A percentile compares a stretch with the other conserved stretches of the same genome.
phyloP scores from a whole-genome alignment of 805 yeast species.

The Candida ficus region DNA sequence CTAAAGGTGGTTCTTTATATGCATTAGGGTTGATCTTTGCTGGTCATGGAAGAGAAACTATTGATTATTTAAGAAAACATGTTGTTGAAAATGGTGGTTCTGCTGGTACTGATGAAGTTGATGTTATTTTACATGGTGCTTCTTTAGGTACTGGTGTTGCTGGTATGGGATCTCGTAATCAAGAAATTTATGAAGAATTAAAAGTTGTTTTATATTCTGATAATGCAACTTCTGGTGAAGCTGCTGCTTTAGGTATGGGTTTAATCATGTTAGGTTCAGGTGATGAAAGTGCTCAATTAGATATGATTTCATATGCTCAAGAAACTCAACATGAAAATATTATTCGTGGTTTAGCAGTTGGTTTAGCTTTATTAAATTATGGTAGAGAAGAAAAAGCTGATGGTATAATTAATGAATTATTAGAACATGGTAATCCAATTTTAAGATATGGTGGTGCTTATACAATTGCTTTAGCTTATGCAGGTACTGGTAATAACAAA shows the following conservation, averaged over 20 bases:
- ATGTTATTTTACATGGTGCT: conserved; percentile 91
- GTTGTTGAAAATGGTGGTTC: conserved; percentile 57
- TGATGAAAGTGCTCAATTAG: conserved; percentile 57
- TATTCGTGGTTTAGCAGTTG: conserved; percentile 87
- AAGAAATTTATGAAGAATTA: conserved; percentile 70
- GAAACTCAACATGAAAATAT: conserved; percentile 96
- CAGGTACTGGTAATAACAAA: conserved; percentile 87
- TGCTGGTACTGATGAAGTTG: conserved; percentile 66
- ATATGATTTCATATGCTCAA: conserved; percentile 86
- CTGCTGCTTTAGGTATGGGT: conserved; percentile 96
- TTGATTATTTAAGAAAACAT: conserved; percentile 70
- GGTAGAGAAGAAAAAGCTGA: conserved; percentile 85
- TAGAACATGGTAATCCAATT: conserved; percentile 72
- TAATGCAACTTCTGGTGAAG: conserved; percentile 91
- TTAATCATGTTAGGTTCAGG: conserved; percentile 92
- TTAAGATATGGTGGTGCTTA: conserved; percentile 95
- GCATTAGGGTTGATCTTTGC: conserved; percentile 94
- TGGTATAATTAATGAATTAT: conserved; percentile 54
- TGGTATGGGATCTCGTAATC: conserved; percentile 86
- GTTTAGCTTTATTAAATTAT: conserved; percentile 79
- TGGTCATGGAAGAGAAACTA: conserved; percentile 88
- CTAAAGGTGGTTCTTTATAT: conserved; percentile 92
- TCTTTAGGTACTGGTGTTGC: conserved; percentile 94
- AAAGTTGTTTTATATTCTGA: conserved; percentile 83
- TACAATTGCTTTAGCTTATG: conserved; percentile 91